Evolutionary conservation across 2,329 filamentous ascomycete species (phyloP).

Genomic region (Furcasterigmium furcatum): DNA sequence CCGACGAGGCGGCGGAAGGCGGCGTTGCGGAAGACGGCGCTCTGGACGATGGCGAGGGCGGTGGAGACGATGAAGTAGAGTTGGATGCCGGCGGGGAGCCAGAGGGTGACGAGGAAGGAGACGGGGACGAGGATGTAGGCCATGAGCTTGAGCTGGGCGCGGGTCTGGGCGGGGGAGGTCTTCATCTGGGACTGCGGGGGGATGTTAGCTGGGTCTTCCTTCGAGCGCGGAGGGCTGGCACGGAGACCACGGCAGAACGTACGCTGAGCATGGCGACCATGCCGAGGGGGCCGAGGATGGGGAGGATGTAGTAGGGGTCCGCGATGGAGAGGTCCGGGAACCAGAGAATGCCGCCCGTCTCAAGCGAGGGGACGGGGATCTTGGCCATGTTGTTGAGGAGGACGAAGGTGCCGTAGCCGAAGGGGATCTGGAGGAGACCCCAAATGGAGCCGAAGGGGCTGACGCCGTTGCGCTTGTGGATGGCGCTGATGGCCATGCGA

Average conservation of each 20-base stretch:
- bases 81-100: constrained; percentile 45
- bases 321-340: constrained; percentile 70
- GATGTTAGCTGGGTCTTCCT: constrained; percentile 13
- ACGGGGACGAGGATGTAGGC: constrained; percentile 38
- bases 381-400: constrained; percentile 69
- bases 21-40: constrained; percentile 32
- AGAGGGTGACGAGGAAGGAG: constrained; percentile 41
- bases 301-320: constrained; percentile 78
- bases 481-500: constrained; percentile 29
- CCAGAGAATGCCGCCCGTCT: constrained; percentile 72
- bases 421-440: constrained; percentile 49
- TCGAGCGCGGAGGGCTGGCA: neutral
- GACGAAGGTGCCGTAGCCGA: constrained; percentile 80
- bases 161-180: constrained; percentile 25
- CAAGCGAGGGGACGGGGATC: constrained; percentile 78
- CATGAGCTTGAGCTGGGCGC: constrained; percentile 36
- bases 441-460: constrained; percentile 29
- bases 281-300: constrained; percentile 53
- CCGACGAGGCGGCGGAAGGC: constrained; percentile 32
- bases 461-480: constrained; percentile 32
- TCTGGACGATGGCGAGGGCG: constrained; percentile 25
- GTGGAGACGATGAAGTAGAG: constrained; percentile 42
- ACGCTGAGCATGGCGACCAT: constrained; percentile 57
- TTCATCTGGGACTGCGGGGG: constrained; percentile 28
- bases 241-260: constrained; percentile 16